Conservation (phyloP, 2,329 filamentous ascomycete species). For the Venturia pyrina region DNA sequence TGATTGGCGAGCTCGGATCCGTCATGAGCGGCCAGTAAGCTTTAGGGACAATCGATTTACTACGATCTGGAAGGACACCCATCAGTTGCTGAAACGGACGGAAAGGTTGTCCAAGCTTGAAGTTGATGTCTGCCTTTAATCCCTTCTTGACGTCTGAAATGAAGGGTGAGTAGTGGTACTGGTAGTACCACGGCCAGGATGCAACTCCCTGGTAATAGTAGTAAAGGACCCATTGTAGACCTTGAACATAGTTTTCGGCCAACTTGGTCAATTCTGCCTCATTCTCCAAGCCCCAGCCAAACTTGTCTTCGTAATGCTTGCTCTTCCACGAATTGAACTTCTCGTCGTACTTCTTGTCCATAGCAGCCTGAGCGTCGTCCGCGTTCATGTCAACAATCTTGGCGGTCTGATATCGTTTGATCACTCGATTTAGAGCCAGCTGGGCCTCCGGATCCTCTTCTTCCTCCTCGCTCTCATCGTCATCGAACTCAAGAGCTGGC, state of each 20-base stretch:
- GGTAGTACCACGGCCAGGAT: constrained; percentile 98
- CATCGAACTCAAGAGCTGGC: constrained; percentile 34
- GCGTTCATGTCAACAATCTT: constrained; percentile 69
- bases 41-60: constrained; percentile 85
- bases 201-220: constrained; percentile 98
- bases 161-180: constrained; percentile 94
- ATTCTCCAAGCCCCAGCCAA: constrained; percentile 75
- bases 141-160: constrained; percentile 85
- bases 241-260: constrained; percentile 94
- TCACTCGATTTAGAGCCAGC: constrained; percentile 72
- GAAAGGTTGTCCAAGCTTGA: constrained; percentile 91
- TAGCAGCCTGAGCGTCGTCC: constrained; percentile 67
- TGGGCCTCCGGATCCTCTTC: constrained; percentile 77
- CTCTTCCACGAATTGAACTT: constrained; percentile 93
- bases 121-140: constrained; percentile 76
- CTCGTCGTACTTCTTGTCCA: constrained; percentile 76
- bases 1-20: constrained; percentile 77
- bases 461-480: constrained; percentile 47
- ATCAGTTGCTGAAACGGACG: constrained; percentile 92
- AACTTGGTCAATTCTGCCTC: constrained; percentile 72
- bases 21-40: constrained; percentile 93
- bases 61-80: constrained; percentile 94
- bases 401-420: constrained; percentile 86
- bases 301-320: constrained; percentile 84
- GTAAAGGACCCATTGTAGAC: constrained; percentile 93